Base-by-base conservation (phyloP, 78 protist species). In the Isochrysis galbana region DNA sequence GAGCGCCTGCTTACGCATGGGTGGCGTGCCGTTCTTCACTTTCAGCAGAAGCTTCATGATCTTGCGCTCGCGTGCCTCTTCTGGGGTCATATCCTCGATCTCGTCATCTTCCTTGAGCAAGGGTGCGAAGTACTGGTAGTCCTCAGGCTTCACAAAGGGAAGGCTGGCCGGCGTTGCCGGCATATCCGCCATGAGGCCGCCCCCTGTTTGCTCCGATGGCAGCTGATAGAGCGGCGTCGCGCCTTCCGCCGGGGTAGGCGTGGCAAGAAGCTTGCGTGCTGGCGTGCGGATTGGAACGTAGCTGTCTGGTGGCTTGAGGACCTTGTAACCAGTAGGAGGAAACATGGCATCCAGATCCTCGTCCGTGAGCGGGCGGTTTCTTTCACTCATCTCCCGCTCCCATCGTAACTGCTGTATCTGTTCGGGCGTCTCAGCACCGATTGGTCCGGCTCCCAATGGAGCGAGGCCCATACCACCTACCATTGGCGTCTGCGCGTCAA, bases 11-110 rank as follows among this genome's bases (percentile, higher is more conserved):
- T 98, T 99, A 46, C 99, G 92, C 98, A 95, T 95, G 61, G 98
- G 99, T 46, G 99, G 99, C 38, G 98, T 96, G 93, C 99, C 99
- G 96, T 98, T 99, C 94, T 99, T 99, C 93, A 97, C 96, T 51
- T 96, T 93, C 69, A 98, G 94, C 74, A 99, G 96, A 23, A 98
- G 94, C 94, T 94, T 93, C 99, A 98, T 96, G 90, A 99, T 96
- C 86, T 90, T 55, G 25, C 99, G 89, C 94, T 98, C 99, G 61
- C 97, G 97, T 29, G 45, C 51, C 74, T 98, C 98, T 25, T 98
- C 97, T 25, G 93, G 36, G 34, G 96, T 93, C 69, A 54, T 74
- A 4, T 94, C 96, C 29, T 95, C 84, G 47, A 39, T 77, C 84
- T 77, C 98, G 29, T 97, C 98, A 21, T 92, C 95, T 19, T 55